These are phyloP conservation scores for Endoconidiophora laricicola DNA, from an alignment of 2,329 filamentous ascomycete species.

Conservation along the genomic window DNA sequence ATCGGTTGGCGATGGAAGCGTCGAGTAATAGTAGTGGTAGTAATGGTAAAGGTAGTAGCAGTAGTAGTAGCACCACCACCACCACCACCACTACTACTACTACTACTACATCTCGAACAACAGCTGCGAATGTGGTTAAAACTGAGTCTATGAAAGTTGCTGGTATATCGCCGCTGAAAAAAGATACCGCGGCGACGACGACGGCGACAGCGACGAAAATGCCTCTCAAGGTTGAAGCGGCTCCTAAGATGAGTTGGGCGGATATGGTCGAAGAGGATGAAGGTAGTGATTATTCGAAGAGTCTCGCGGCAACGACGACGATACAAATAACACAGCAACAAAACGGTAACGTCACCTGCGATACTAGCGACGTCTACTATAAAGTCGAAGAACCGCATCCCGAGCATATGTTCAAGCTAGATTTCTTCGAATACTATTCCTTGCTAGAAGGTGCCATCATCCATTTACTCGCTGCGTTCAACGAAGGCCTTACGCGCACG, in stretches of 20 bases:
- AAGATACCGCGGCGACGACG: too few relatives aligned
- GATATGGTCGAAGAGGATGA: constrained; percentile 13
- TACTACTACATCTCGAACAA: too few relatives aligned
- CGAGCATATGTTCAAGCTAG: constrained; percentile 50
- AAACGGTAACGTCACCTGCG: not conserved
- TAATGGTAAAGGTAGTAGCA: too few relatives aligned
- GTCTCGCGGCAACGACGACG: not conserved
- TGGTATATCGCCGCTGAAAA: too few relatives aligned
- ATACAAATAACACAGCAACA: not conserved
- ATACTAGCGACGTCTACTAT: not conserved
- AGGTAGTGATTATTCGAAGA: constrained; percentile 15
- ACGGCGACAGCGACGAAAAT: not conserved
- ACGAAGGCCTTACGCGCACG: constrained; percentile 30
- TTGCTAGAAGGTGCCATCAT: constrained; percentile 56
- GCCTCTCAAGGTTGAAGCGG: not conserved
- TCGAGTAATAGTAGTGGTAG: too few relatives aligned
- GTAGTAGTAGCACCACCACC: too few relatives aligned
- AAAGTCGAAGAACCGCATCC: constrained; percentile 33
- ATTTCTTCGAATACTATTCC: constrained; percentile 63
- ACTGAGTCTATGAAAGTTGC: too few relatives aligned
- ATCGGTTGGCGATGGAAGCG: constrained; percentile 29
- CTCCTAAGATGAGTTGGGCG: constrained; percentile 4
- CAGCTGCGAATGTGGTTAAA: too few relatives aligned
- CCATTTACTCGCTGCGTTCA: constrained; percentile 47
- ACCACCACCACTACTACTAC: too few relatives aligned